phyloP scores from a whole-genome alignment of 2,329 filamentous ascomycete genomes.

The Aspergillus sp. region DNA sequence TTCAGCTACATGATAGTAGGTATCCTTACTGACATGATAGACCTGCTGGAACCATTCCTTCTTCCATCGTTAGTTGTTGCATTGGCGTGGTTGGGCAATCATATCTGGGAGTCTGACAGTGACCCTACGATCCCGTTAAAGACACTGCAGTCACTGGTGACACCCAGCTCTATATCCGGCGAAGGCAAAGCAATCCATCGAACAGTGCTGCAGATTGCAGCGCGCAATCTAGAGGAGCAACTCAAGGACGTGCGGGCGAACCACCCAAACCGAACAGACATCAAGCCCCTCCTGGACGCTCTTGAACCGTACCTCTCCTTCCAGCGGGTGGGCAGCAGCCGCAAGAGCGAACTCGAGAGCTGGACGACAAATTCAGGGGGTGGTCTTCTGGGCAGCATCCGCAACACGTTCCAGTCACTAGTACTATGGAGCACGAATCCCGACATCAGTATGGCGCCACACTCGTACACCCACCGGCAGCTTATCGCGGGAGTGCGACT shows the following conservation, averaged over 20 bases:
- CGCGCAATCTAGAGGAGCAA: slow-evolving; percentile 47
- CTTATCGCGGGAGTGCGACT: slow-evolving; percentile 40
- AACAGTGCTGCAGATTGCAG: slow-evolving; percentile 54
- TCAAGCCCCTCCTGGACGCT: slow-evolving; percentile 49
- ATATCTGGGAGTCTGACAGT: slow-evolving; percentile 47
- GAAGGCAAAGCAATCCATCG: slow-evolving; percentile 59
- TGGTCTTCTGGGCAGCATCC: slow-evolving; percentile 45
- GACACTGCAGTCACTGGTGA: slow-evolving; percentile 53
- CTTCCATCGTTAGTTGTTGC: slow-evolving; percentile 58
- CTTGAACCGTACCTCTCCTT: slow-evolving; percentile 49
- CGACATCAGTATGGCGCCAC: slow-evolving; percentile 49
- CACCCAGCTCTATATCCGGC: slow-evolving; percentile 52
- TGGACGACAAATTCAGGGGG: slow-evolving; percentile 46
- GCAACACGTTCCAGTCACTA: slow-evolving; percentile 48
- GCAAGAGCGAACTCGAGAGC: slow-evolving; percentile 46
- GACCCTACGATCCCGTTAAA: slow-evolving; percentile 51
- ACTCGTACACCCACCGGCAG: slow-evolving; percentile 53
- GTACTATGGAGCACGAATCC: slow-evolving; percentile 49
- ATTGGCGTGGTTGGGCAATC: slow-evolving; percentile 54
- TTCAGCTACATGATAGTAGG: neutral
- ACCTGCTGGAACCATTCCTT: slow-evolving; percentile 60
- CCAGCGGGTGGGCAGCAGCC: slow-evolving; percentile 43
- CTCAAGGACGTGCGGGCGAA: slow-evolving; percentile 48
- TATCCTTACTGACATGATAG: slow-evolving; percentile 25
- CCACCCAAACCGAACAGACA: slow-evolving; percentile 47